phyloP scores from a whole-genome alignment of 148 eudicot genomes.

The Cornus controversa region DNA sequence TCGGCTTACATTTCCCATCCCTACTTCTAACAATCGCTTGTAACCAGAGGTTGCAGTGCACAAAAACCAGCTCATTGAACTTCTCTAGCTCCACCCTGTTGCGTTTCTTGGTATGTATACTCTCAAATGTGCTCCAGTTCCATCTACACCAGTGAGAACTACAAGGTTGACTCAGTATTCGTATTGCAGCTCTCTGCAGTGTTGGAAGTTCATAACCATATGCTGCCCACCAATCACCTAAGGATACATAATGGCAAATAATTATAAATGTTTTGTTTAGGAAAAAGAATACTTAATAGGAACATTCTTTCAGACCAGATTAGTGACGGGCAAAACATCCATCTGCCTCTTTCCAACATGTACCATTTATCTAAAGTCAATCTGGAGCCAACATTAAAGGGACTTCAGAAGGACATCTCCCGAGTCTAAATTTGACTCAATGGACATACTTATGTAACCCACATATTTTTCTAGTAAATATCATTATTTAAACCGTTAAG shows the following conservation, averaged over 20 bases:
- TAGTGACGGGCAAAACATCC: not conserved
- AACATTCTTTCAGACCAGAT: not conserved
- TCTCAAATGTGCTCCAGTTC: constrained; percentile 39
- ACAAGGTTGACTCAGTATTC: constrained; percentile 40
- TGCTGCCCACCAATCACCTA: constrained; percentile 47
- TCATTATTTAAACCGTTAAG: not conserved
- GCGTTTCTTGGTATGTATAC: constrained; percentile 22
- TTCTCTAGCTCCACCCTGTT: constrained; percentile 18
- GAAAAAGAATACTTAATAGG: not conserved
- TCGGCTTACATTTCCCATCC: constrained; percentile 23
- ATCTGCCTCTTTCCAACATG: not conserved
- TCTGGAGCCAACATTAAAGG: not conserved
- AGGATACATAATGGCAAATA: not conserved
- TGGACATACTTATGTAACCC: not conserved
- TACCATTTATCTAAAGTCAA: not conserved
- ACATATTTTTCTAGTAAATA: not conserved
- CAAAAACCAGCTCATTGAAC: constrained; percentile 33
- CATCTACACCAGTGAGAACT: constrained; percentile 51
- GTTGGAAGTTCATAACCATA: constrained; percentile 46
- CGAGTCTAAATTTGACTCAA: not conserved
- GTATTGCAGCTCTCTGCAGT: constrained; percentile 35
- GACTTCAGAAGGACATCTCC: constrained; percentile 7
- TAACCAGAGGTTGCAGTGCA: constrained; percentile 49
- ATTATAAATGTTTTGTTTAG: not conserved
- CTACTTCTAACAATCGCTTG: constrained; percentile 28